phyloP scores from a whole-genome alignment of 495 filamentous ascomycete genomes.

The Podospora australis region DNA sequence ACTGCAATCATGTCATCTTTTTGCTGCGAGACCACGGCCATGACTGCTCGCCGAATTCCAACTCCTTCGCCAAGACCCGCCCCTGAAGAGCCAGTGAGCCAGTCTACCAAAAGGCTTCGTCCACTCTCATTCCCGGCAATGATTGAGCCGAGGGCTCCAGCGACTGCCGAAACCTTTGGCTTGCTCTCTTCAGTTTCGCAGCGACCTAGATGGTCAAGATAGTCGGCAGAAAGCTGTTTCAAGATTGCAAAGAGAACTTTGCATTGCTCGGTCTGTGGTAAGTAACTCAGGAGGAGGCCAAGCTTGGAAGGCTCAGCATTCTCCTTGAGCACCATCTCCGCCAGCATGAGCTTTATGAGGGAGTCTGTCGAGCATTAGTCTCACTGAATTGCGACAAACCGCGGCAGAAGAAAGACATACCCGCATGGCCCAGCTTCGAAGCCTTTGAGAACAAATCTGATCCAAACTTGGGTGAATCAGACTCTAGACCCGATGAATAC shows the following conservation, averaged over 20 bases:
- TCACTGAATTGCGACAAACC: not conserved
- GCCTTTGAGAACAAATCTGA: constrained; percentile 58
- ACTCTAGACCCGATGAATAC: constrained; percentile 28
- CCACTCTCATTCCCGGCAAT: constrained; percentile 30
- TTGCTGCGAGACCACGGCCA: constrained; percentile 53
- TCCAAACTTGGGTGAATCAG: constrained; percentile 46
- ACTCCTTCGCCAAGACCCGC: constrained; percentile 58
- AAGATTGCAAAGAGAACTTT: constrained; percentile 52
- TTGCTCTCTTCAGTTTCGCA: constrained; percentile 27
- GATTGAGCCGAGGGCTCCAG: constrained; percentile 37
- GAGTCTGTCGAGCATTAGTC: constrained; percentile 40
- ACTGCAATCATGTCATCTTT: constrained; percentile 48
- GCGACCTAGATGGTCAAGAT: constrained; percentile 35
- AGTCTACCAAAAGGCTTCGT: constrained; percentile 54
- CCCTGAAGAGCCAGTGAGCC: constrained; percentile 59
- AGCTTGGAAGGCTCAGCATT: constrained; percentile 26
- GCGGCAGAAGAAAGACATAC: constrained; percentile 34
- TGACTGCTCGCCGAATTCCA: constrained; percentile 56
- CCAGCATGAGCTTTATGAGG: constrained; percentile 46
- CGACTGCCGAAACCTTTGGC: constrained; percentile 39
- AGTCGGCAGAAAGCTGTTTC: constrained; percentile 50
- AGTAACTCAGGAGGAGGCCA: constrained; percentile 36
- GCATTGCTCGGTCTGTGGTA: constrained; percentile 53
- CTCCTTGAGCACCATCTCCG: constrained; percentile 38
- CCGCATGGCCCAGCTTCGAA: constrained; percentile 66